Conservation (phyloP, 75 land plant species). For the Pseudotsuga menziesii region DNA sequence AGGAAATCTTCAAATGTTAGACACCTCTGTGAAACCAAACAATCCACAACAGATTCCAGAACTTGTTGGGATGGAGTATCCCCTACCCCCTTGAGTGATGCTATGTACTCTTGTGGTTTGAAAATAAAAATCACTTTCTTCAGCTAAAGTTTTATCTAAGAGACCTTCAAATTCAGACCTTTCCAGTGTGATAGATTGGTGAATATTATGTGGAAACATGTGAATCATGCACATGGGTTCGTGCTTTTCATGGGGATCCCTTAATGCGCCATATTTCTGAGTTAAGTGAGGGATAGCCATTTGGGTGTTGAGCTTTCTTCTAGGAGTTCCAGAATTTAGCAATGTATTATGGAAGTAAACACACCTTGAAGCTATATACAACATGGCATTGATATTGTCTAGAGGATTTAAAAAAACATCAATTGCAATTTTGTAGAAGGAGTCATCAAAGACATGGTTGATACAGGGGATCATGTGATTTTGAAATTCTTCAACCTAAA, state of each 20-base stretch:
- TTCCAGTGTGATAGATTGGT: conserved; percentile 87
- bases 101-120: conserved; percentile 56
- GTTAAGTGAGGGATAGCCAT: conserved; percentile 89
- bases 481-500: conserved; percentile 74
- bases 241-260: conserved; percentile 94
- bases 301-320: conserved; percentile 86
- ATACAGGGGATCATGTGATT: conserved; percentile 70
- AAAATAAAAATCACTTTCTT: conserved; percentile 62
- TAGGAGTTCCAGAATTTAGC: conserved; percentile 80
- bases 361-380: conserved; percentile 77
- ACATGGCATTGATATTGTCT: conserved; percentile 81
- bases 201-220: conserved; percentile 89
- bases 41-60: conserved; percentile 75
- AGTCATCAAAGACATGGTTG: conserved; percentile 76
- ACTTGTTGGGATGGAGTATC: conserved; percentile 82
- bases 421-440: conserved; percentile 62
- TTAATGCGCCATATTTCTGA: conserved; percentile 94
- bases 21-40: conserved; percentile 70
- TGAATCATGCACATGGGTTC: conserved; percentile 96
- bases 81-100: conserved; percentile 52
- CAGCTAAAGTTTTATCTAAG: conserved; percentile 79
- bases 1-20: conserved; percentile 72
- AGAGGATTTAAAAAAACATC: conserved; percentile 73
- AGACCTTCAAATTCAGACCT: conserved; percentile 92
- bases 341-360: conserved; percentile 89